A percentile compares a stretch with the other conserved stretches of the same genome.
These are phyloP conservation scores for Alternaria panax DNA, from an alignment of 2,329 filamentous ascomycete species.

Conservation along the genomic window DNA sequence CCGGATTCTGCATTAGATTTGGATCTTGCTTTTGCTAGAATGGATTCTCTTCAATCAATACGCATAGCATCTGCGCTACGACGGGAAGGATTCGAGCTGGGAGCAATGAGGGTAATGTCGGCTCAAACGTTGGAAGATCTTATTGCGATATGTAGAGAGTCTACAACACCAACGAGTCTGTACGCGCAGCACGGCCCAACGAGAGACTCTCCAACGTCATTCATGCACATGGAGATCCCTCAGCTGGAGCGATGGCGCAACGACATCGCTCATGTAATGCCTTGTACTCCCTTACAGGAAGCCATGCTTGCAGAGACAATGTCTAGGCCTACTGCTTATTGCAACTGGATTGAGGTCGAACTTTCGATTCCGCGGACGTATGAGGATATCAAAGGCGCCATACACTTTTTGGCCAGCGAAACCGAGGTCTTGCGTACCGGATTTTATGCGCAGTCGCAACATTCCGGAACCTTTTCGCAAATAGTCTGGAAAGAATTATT, in stretches of 20 bases:
- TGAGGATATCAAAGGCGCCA: conserved; percentile 50
- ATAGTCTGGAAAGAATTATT: conserved; percentile 67
- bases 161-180: not conserved
- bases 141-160: conserved; percentile 27
- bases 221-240: not conserved
- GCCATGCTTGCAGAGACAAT: conserved; percentile 82
- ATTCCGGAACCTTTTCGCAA: conserved; percentile 63
- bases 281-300: conserved; percentile 76
- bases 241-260: conserved; percentile 20
- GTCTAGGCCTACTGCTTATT: conserved; percentile 68
- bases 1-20: conserved; percentile 48
- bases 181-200: too few species aligned
- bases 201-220: not conserved
- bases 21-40: conserved; percentile 62
- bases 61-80: conserved; percentile 71
- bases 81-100: conserved; percentile 61
- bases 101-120: conserved; percentile 68
- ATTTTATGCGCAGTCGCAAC: conserved; percentile 61
- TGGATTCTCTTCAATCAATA: conserved; percentile 73
- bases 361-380: conserved; percentile 51
- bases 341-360: conserved; percentile 77
- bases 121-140: conserved; percentile 56
- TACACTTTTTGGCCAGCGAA: conserved; percentile 30
- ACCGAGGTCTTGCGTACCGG: conserved; percentile 78
- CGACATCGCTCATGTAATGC: conserved; percentile 52